phyloP scores from a whole-genome alignment of 1,139 yeast species.

The Pneumocystis canis region DNA sequence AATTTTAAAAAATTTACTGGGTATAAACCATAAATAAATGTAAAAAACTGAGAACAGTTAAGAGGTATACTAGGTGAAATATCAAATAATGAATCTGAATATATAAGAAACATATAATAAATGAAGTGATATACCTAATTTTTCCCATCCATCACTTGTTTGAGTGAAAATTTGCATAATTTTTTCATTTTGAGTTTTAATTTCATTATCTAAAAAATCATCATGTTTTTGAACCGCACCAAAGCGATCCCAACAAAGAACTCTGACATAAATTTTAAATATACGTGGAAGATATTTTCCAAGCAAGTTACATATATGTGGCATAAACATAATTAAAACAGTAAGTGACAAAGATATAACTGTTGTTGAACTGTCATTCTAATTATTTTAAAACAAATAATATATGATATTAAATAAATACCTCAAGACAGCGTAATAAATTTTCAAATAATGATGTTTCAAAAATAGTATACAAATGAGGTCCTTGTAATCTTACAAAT shows the following conservation, averaged over 20 bases:
- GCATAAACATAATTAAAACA: slow-evolving; percentile 39
- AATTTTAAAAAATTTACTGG: slow-evolving; percentile 40
- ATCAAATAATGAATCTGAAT: slow-evolving; percentile 12
- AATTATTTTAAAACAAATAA: background rate
- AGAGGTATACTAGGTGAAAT: slow-evolving; percentile 11
- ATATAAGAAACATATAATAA: background rate
- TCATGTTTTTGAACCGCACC: slow-evolving; percentile 1
- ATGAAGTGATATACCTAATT: slow-evolving; percentile 2
- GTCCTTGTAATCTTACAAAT: slow-evolving; percentile 5
- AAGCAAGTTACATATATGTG: slow-evolving; percentile 34
- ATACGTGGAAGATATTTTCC: slow-evolving; percentile 31
- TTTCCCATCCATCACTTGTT: slow-evolving; percentile 1
- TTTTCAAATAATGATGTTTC: slow-evolving; percentile 7
- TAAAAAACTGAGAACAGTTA: slow-evolving; percentile 24
- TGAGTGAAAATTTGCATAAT: background rate
- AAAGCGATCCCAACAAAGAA: slow-evolving; percentile 28
- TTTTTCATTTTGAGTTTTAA: background rate
- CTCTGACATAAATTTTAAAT: slow-evolving; percentile 34
- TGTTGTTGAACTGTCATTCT: slow-evolving; percentile 34
- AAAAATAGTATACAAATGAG: slow-evolving; percentile 4
- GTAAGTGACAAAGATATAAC: slow-evolving; percentile 33
- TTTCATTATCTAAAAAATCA: background rate
- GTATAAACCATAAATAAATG: slow-evolving; percentile 46
- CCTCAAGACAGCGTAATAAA: background rate
- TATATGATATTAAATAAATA: background rate